Base-by-base conservation (phyloP, 331 rosid genomes). In the Erythrophleum ivorense region DNA sequence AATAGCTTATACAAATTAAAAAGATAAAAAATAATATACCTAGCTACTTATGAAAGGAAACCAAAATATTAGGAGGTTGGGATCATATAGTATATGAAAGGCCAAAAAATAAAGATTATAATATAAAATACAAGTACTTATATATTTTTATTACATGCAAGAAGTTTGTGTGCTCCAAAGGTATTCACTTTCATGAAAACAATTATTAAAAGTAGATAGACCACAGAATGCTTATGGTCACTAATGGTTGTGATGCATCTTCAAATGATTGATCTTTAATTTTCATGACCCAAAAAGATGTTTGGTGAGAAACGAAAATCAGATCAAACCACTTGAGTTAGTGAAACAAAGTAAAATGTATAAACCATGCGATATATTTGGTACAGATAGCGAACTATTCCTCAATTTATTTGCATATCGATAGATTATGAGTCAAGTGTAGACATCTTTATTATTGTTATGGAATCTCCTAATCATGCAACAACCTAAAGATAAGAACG, bases 231-330 rank as follows among this genome's bases (percentile, higher is more conserved):
- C 69, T 31, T 52, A 71, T 12, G 74, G 69, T 4, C 52, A 48
- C 68, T 82, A 13, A 62, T 77, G 34, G 59, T 7, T 43, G 75
- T 62, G 75, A 50, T 54, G 14, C 62, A 18, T 55, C 67, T 46
- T 76, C 72, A 16, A 70, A 40, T 62, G 31, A 71, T 77, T 71
- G 29, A 41, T 73, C 58, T 40, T 75, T 24, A 24, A 24, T 24
- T 79, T 80, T 29, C 78, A 34, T 9, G 74, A 75, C 81, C 78
- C 13, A 62, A 59, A 73, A 79, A 67, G 74, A 58, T 40, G 74
- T 67, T 43, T 49, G 53, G 41, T 73, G 50, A 64, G 62, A 49
- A 71, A 75, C 63, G 63, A 60, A 59, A 74, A 57, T 41, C 54
- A 14, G 67, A 24, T 66, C 76, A 46, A 73, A 46, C 67, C 19